These are phyloP conservation scores for Apiospora hydei DNA, from an alignment of 2,329 filamentous ascomycete genomes.

Conservation along the genomic window DNA sequence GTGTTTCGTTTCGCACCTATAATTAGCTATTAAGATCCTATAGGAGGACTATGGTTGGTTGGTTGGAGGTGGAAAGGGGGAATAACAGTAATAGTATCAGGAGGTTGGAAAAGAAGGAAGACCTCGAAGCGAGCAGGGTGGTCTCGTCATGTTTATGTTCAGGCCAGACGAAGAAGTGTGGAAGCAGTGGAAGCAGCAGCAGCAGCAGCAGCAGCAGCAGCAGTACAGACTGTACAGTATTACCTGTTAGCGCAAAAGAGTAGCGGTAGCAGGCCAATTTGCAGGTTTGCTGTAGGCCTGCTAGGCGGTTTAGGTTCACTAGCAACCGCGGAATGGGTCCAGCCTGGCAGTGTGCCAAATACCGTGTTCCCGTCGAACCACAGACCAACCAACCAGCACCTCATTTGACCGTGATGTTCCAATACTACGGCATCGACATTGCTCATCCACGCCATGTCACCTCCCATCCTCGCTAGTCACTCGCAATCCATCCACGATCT, in stretches of 20 bases:
- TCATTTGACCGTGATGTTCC: conserved; percentile 2
- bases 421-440: not conserved
- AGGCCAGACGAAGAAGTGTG: not conserved
- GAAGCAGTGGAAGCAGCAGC: not conserved
- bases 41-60: conserved; percentile 7
- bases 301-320: conserved; percentile 4
- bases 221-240: too few relatives aligned
- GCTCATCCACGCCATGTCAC: not conserved
- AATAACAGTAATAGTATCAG: not conserved
- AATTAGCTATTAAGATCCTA: conserved; percentile 20
- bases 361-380: not conserved
- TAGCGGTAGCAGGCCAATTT: conserved; percentile 9
- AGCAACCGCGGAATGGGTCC: conserved; percentile 6
- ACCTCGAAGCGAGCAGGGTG: not conserved
- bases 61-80: not conserved
- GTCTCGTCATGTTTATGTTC: conserved; percentile 19
- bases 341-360: not conserved
- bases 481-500: not conserved
- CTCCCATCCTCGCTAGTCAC: not conserved
- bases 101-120: not conserved
- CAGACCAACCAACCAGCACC: not conserved
- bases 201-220: not conserved
- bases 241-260: not conserved
- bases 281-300: conserved; percentile 1
- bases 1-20: not conserved